Evolutionary conservation across 1,139 yeast species (phyloP).

Genomic region (Geotrichum histeridarum): DNA sequence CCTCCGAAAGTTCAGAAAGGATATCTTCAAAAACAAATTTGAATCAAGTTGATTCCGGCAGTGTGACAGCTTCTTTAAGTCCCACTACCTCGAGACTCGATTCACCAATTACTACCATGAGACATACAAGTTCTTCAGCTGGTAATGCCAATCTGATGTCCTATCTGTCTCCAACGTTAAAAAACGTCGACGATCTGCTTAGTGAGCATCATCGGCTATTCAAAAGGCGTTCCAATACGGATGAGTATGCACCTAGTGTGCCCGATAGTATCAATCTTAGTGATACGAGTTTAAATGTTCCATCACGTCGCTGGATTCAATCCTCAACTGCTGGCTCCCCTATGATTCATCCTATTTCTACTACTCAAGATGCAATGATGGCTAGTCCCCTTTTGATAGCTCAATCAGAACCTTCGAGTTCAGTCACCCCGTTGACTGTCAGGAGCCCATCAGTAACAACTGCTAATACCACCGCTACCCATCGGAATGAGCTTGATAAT

Average conservation of each 20-base stretch:
- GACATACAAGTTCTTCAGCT: not conserved
- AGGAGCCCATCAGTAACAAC: constrained; percentile 17
- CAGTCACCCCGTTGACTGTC: constrained; percentile 19
- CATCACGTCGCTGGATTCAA: not conserved
- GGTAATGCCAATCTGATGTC: not conserved
- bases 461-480: constrained; percentile 11
- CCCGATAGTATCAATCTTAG: constrained; percentile 3
- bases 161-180: constrained; percentile 20
- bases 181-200: constrained; percentile 22
- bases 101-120: not conserved
- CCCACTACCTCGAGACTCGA: not conserved
- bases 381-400: constrained; percentile 21
- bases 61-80: not conserved
- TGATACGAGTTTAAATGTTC: constrained; percentile 1
- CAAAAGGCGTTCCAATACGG: constrained; percentile 7
- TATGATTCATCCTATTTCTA: constrained; percentile 7
- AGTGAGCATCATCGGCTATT: constrained; percentile 25
- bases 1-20: not conserved
- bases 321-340: constrained; percentile 12
- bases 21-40: not conserved
- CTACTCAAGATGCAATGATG: not conserved
- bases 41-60: not conserved
- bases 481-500: constrained; percentile 8
- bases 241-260: not conserved
- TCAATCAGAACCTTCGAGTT: constrained; percentile 22